These are phyloP conservation scores for Stropharia rugosoannulata DNA, from an alignment of 768 basidiomycete genomes.

Conservation along the genomic window DNA sequence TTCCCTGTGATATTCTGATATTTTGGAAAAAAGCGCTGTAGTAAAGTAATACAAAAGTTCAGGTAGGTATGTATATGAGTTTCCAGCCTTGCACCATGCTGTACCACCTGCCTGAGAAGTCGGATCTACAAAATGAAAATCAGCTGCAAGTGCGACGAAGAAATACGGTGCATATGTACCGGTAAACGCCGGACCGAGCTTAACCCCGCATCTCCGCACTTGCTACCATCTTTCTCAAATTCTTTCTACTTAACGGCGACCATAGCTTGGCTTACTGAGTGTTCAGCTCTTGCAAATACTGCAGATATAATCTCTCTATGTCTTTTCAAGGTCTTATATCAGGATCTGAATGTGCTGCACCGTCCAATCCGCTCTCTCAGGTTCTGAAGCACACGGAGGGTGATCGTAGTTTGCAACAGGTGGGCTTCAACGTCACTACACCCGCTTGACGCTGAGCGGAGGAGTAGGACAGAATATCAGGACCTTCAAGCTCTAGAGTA, in stretches of 20 bases:
- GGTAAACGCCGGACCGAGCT: constrained; percentile 28
- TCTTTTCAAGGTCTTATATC: constrained; percentile 80
- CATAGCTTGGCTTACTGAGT: not conserved
- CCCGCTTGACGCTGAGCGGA: constrained; percentile 2
- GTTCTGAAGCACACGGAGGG: constrained; percentile 89
- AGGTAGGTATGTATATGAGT: too few species aligned
- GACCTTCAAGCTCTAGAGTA: constrained; percentile 72
- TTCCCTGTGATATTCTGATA: too few species aligned
- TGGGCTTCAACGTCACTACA: constrained; percentile 29
- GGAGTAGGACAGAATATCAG: constrained; percentile 68
- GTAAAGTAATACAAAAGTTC: too few species aligned
- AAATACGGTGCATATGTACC: constrained; percentile 10
- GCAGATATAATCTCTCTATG: constrained; percentile 35
- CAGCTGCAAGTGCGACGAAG: not conserved
- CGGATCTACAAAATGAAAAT: too few species aligned
- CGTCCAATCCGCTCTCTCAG: constrained; percentile 84
- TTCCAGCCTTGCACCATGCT: too few species aligned
- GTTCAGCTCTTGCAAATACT: not conserved
- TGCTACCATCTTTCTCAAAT: not conserved
- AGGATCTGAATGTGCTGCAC: constrained; percentile 85
- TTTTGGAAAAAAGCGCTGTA: too few species aligned
- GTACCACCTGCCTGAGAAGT: too few species aligned
- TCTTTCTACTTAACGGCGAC: too few species aligned
- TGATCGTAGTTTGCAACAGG: constrained; percentile 87
- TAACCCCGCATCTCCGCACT: constrained; percentile 16